Conservation (phyloP, 768 basidiomycete genomes). For the Suillus sp. region DNA sequence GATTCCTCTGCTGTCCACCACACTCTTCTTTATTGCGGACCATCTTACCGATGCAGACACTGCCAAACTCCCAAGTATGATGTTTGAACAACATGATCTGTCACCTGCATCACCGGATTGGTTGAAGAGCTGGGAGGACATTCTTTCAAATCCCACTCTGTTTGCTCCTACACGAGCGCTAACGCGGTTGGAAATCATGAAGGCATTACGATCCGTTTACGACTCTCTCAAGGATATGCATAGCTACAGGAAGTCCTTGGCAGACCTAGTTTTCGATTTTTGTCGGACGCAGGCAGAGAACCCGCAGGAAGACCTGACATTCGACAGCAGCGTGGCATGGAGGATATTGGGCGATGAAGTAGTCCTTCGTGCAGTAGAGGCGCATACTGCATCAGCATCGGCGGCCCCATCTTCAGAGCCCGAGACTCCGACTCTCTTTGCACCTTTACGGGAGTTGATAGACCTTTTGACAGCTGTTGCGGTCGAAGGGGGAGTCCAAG, state of each 20-base stretch:
- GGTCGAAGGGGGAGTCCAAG: slow-evolving; percentile 32
- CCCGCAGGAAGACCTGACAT: slow-evolving; percentile 24
- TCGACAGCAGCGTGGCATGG: slow-evolving; percentile 44
- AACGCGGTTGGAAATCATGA: slow-evolving; percentile 60
- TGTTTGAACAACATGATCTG: slow-evolving; percentile 68
- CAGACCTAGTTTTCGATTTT: slow-evolving; percentile 57
- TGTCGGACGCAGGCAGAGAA: slow-evolving; percentile 39
- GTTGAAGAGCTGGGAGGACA: slow-evolving; percentile 64
- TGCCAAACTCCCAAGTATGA: slow-evolving; percentile 57
- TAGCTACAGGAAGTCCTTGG: slow-evolving; percentile 55
- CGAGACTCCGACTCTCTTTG: slow-evolving; percentile 23
- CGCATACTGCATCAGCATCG: slow-evolving; percentile 18
- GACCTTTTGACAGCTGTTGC: slow-evolving; percentile 46
- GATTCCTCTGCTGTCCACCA: slow-evolving; percentile 61
- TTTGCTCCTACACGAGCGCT: slow-evolving; percentile 46
- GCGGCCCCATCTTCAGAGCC: slow-evolving; percentile 12
- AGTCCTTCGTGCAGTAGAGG: slow-evolving; percentile 55
- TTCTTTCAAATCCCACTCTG: slow-evolving; percentile 53
- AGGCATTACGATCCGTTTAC: slow-evolving; percentile 58
- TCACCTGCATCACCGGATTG: slow-evolving; percentile 73
- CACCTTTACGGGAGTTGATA: slow-evolving; percentile 32
- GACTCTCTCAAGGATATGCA: slow-evolving; percentile 71
- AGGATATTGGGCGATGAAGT: slow-evolving; percentile 69
- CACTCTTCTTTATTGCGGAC: slow-evolving; percentile 65
- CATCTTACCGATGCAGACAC: slow-evolving; percentile 72